A percentile compares a stretch with the other conserved stretches of the same genome.
These are phyloP conservation scores for Neofusicoccum ribis DNA, from an alignment of 2,329 filamentous ascomycete genomes.

Conservation along the genomic window DNA sequence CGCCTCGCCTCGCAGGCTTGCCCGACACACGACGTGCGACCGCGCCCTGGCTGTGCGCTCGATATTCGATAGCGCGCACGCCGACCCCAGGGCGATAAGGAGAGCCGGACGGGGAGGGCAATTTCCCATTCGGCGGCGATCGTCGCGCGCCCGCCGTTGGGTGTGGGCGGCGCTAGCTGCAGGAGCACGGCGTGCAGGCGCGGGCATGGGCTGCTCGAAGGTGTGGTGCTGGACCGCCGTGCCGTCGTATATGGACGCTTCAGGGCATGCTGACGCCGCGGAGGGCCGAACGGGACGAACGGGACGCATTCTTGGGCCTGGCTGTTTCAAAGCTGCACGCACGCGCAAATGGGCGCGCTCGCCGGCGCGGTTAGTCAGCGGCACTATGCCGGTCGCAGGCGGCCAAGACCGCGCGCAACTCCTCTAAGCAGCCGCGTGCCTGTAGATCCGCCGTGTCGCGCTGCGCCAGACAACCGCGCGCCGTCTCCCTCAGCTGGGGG, in stretches of 20 bases:
- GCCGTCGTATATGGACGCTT: neutral
- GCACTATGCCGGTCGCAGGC: neutral
- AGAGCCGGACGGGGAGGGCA: neutral
- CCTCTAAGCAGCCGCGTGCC: neutral
- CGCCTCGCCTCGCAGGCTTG: neutral
- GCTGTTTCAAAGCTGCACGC: neutral
- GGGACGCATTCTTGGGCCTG: neutral
- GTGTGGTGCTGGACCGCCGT: neutral
- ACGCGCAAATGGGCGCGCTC: neutral
- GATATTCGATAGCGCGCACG: conserved; percentile 10
- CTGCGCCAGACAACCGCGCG: conserved; percentile 4
- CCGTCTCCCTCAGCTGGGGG: neutral
- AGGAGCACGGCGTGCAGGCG: neutral
- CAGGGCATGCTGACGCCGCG: neutral
- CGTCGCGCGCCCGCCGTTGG: neutral
- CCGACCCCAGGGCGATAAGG: neutral
- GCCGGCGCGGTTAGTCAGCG: neutral
- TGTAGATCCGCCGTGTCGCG: conserved; percentile 3
- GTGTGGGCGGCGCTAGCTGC: neutral
- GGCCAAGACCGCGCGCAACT: conserved; percentile 2
- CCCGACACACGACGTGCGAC: neutral
- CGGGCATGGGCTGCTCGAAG: neutral
- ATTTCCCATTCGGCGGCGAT: neutral
- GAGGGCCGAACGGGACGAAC: neutral
- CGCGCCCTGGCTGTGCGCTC: conserved; percentile 11